phyloP scores from a whole-genome alignment of 208 protist species.

The Leishmania martiniquensis region DNA sequence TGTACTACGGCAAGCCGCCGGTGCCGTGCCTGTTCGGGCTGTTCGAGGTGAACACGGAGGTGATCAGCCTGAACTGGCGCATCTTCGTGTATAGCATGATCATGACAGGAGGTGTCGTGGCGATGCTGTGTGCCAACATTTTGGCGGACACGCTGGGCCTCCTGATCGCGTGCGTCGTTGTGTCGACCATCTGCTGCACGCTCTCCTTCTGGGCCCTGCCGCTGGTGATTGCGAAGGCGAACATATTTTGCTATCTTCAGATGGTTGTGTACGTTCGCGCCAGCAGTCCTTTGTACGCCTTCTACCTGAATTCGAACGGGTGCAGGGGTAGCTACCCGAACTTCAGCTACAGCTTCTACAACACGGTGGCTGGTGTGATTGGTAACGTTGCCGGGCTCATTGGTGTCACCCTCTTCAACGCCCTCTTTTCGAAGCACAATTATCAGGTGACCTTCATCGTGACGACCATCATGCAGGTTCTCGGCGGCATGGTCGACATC shows the following conservation, averaged over 20 bases:
- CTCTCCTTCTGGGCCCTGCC: constrained; percentile 63
- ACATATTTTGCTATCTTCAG: constrained; percentile 57
- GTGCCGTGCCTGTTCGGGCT: constrained; percentile 34
- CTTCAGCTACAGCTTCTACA: constrained; percentile 73
- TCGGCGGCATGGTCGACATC: no score
- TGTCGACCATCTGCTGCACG: constrained; percentile 43
- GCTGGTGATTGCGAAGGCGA: constrained; percentile 60
- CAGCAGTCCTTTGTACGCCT: no score
- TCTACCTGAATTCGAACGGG: no score
- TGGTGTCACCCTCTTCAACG: constrained; percentile 52
- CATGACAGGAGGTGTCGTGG: constrained; percentile 52
- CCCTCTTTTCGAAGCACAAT: constrained; percentile 53
- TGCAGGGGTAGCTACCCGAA: constrained; percentile 29
- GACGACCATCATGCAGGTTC: constrained; percentile 36
- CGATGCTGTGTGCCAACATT: constrained; percentile 49
- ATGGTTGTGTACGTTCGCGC: constrained; percentile 44
- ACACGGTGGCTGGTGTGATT: constrained; percentile 53
- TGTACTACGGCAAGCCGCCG: constrained; percentile 26
- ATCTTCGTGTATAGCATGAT: constrained; percentile 54
- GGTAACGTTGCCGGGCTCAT: constrained; percentile 49
- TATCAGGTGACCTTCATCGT: constrained; percentile 52
- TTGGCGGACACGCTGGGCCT: constrained; percentile 37
- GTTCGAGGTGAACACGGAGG: constrained; percentile 70
- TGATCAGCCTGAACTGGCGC: constrained; percentile 43
- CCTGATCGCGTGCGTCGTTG: constrained; percentile 39